These are phyloP conservation scores for Erodium moschatum DNA, from an alignment of 441 rosid species.

Conservation along the genomic window DNA sequence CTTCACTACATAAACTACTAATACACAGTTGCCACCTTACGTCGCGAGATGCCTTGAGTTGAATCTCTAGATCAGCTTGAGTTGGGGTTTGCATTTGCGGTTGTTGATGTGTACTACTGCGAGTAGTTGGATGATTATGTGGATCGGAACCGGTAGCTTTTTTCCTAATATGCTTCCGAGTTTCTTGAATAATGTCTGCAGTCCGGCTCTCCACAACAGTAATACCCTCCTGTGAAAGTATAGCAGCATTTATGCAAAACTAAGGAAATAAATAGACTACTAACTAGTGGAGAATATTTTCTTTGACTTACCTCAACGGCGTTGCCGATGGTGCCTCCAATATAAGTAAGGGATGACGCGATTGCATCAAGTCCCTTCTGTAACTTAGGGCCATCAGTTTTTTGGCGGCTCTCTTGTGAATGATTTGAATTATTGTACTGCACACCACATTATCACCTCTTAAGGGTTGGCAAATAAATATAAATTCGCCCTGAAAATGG, in stretches of 20 bases:
- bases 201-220: conserved; percentile 52
- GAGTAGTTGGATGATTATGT: conserved; percentile 24
- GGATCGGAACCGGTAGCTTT: conserved; percentile 31
- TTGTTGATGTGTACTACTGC: conserved; percentile 14
- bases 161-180: conserved; percentile 48
- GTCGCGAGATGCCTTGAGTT: conserved; percentile 70
- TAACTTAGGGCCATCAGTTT: conserved; percentile 34
- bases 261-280: not conserved
- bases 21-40: conserved; percentile 66
- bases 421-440: conserved; percentile 26
- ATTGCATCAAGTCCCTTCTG: conserved; percentile 44
- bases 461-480: not conserved
- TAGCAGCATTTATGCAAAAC: conserved; percentile 15
- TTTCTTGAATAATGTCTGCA: conserved; percentile 56
- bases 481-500: not conserved
- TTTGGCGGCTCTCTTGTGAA: conserved; percentile 25
- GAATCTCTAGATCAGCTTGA: conserved; percentile 48
- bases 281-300: not conserved
- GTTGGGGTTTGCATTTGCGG: conserved; percentile 27
- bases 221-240: conserved; percentile 41
- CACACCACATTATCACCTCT: not conserved
- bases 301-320: conserved; percentile 45
- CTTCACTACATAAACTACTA: conserved; percentile 32
- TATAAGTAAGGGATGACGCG: conserved; percentile 44
- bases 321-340: conserved; percentile 31